These are phyloP conservation scores for Lotus japonicus DNA, from an alignment of 306 rosid genomes.

Conservation along the genomic window DNA sequence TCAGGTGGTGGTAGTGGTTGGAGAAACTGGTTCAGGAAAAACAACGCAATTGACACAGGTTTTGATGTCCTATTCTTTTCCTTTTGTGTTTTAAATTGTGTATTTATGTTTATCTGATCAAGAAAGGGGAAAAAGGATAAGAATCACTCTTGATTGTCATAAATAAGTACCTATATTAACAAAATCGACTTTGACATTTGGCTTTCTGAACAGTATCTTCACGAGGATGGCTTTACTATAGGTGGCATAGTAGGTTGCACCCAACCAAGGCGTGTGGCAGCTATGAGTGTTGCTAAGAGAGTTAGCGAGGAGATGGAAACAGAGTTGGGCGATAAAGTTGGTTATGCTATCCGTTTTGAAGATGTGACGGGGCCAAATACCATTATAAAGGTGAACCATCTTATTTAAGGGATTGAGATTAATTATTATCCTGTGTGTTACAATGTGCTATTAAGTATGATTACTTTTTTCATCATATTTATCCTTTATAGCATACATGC, in stretches of 20 bases:
- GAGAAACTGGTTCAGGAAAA: conserved; percentile 99
- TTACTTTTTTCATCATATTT: background rate
- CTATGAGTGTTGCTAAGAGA: conserved; percentile 99
- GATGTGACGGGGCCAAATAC: conserved; percentile 94
- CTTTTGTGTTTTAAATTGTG: background rate
- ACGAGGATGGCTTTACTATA: conserved; percentile 83
- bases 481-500: background rate
- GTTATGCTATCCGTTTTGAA: conserved; percentile 97
- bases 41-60: conserved; percentile 98
- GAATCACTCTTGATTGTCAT: background rate
- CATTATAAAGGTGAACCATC: conserved; percentile 59
- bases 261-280: conserved; percentile 99
- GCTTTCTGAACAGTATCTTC: conserved; percentile 63
- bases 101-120: background rate
- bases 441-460: background rate
- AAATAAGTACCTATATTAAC: background rate
- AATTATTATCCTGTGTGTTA: background rate
- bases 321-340: conserved; percentile 84
- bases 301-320: conserved; percentile 99
- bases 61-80: conserved; percentile 2
- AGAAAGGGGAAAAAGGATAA: background rate
- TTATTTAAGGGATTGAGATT: background rate
- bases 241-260: conserved; percentile 89
- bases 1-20: conserved; percentile 89
- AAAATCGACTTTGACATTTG: conserved; percentile 25